A percentile compares a stretch with the other conserved stretches of the same genome.
phyloP scores from a whole-genome alignment of 2,329 filamentous ascomycete species.

The Fusarium buharicum region DNA sequence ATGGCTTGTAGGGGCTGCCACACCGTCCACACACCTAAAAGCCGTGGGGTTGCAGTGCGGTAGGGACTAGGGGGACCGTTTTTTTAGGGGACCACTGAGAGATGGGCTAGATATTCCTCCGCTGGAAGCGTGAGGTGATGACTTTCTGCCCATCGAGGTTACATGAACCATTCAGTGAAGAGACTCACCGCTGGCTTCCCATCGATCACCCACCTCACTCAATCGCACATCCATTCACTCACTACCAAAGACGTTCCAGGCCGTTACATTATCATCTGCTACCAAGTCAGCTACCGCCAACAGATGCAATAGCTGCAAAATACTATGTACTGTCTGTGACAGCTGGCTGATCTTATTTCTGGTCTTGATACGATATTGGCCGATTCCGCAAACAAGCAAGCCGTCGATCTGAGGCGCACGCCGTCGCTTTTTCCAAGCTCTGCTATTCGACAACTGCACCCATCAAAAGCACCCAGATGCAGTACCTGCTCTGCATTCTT shows the following conservation, averaged over 20 bases:
- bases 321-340: slow-evolving; percentile 8
- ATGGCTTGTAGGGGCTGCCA: slow-evolving; percentile 31
- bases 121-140: slow-evolving; percentile 10
- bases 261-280: slow-evolving; percentile 22
- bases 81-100: slow-evolving; percentile 30
- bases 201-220: neutral
- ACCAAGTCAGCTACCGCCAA: neutral
- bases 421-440: slow-evolving; percentile 20
- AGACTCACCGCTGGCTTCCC: slow-evolving; percentile 18
- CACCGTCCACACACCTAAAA: slow-evolving; percentile 26
- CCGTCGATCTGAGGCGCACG: slow-evolving; percentile 27
- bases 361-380: slow-evolving; percentile 8
- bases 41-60: slow-evolving; percentile 34
- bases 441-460: slow-evolving; percentile 26
- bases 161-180: slow-evolving; percentile 2
- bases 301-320: neutral
- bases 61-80: slow-evolving; percentile 27
- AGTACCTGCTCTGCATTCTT: neutral
- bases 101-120: slow-evolving; percentile 11
- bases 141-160: neutral
- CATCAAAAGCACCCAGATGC: slow-evolving; percentile 19
- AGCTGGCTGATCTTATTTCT: slow-evolving; percentile 10
- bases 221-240: neutral
- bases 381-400: slow-evolving; percentile 27
- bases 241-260: no score